Evolutionary conservation across 805 yeast species (phyloP).

Genomic region (Kuraishia ogatae): DNA sequence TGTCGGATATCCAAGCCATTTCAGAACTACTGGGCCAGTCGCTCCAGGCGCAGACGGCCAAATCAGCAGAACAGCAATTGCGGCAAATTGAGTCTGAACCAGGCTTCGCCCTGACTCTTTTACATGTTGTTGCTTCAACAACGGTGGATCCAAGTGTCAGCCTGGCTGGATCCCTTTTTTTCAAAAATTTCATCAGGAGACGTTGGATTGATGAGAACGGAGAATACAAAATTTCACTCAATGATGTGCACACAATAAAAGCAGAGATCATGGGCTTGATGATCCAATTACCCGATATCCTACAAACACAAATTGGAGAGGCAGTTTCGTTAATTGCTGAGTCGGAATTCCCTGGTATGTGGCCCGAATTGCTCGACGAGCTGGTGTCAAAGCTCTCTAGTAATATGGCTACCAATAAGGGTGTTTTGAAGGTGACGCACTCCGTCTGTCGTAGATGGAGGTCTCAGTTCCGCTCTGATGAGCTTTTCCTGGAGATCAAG

Average conservation of each 20-base stretch:
- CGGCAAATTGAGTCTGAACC: slow-evolving; percentile 52
- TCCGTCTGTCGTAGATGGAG: slow-evolving; percentile 97
- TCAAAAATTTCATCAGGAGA: slow-evolving; percentile 78
- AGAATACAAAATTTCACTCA: slow-evolving; percentile 46
- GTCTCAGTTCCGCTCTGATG: slow-evolving; percentile 87
- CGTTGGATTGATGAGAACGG: slow-evolving; percentile 93
- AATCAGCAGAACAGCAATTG: slow-evolving; percentile 57
- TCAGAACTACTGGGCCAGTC: slow-evolving; percentile 54
- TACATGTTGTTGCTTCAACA: slow-evolving; percentile 68
- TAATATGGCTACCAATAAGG: slow-evolving; percentile 72
- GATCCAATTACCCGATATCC: slow-evolving; percentile 69
- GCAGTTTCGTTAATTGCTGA: slow-evolving; percentile 90
- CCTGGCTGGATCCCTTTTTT: slow-evolving; percentile 82
- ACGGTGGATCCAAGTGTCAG: slow-evolving; percentile 49
- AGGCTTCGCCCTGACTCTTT: slow-evolving; percentile 69
- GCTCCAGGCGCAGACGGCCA: slow-evolving; percentile 54
- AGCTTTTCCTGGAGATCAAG: slow-evolving; percentile 76
- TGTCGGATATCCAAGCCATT: slow-evolving; percentile 41
- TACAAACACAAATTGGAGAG: slow-evolving; percentile 94
- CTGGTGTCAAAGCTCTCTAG: slow-evolving; percentile 59
- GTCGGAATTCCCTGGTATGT: slow-evolving; percentile 86
- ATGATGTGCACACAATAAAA: slow-evolving; percentile 65
- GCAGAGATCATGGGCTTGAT: slow-evolving; percentile 74
- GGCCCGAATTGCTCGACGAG: slow-evolving; percentile 74
- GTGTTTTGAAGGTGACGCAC: slow-evolving; percentile 87